These are phyloP conservation scores for Thymus mandschuricus DNA, from an alignment of 257 asterid genomes.

Conservation along the genomic window DNA sequence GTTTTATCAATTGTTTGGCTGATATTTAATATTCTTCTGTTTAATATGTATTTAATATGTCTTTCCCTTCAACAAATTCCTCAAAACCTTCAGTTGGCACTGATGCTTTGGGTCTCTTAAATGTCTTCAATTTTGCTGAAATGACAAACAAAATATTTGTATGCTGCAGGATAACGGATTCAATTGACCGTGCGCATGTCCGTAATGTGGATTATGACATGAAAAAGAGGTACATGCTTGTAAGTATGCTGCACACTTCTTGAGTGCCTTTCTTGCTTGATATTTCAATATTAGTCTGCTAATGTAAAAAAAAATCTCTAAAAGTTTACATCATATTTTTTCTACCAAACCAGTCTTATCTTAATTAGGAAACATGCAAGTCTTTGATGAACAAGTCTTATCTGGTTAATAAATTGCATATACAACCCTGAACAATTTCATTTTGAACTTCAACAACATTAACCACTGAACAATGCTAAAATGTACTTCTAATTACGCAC, in stretches of 20 bases:
- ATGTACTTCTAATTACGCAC: not conserved
- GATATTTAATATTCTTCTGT: not conserved
- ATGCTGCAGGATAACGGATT: conserved; percentile 70
- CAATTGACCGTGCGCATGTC: conserved; percentile 80
- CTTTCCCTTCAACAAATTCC: conserved; percentile 9
- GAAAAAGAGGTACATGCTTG: conserved; percentile 84
- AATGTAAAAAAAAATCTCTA: not conserved
- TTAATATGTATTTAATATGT: not conserved
- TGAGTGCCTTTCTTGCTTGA: conserved; percentile 21
- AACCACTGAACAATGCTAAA: not conserved
- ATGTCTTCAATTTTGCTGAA: conserved; percentile 3
- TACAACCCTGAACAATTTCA: conserved; percentile 7
- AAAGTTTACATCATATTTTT: conserved; percentile 7
- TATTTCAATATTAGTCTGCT: not conserved
- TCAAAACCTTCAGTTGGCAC: conserved; percentile 17
- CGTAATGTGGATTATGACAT: conserved; percentile 85
- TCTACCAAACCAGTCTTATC: not conserved
- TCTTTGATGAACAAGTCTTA: not conserved
- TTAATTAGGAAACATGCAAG: not conserved
- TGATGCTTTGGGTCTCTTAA: conserved; percentile 21
- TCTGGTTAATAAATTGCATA: conserved; percentile 1
- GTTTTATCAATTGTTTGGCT: conserved; percentile 2
- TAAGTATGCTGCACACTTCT: conserved; percentile 55
- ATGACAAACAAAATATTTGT: conserved; percentile 30
- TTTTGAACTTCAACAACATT: not conserved